Evolutionary conservation across 2,329 filamentous ascomycete species (phyloP).

Genomic region (Xylaria sp.): DNA sequence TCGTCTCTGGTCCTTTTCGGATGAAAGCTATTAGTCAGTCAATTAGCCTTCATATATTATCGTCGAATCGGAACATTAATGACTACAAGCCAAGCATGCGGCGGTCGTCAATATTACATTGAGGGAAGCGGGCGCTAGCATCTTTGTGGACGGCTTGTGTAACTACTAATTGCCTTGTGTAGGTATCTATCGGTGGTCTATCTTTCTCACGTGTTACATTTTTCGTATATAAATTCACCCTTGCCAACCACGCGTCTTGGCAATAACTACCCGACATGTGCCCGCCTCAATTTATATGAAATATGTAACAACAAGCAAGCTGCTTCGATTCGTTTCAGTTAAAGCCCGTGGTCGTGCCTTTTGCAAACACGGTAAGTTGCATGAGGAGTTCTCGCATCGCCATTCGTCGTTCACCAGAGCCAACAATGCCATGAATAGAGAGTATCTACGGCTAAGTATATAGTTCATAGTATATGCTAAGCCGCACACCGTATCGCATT

Average conservation of each 20-base stretch:
- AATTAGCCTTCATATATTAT: not conserved
- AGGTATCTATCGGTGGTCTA: not conserved
- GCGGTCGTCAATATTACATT: not conserved
- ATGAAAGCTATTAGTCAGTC: not conserved
- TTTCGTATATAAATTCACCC: not conserved
- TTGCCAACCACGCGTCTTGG: not conserved
- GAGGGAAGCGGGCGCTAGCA: not conserved
- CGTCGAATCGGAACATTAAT: not conserved
- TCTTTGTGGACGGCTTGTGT: not conserved
- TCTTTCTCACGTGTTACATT: not conserved
- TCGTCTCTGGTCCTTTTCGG: not conserved
- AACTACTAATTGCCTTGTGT: not conserved
- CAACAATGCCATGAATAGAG: not conserved
- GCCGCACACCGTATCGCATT: not conserved
- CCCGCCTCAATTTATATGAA: not conserved
- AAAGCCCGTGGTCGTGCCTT: not conserved
- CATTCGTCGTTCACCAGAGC: not conserved
- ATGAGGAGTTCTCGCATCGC: slow-evolving; percentile 9
- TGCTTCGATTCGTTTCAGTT: not conserved
- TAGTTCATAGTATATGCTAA: not conserved
- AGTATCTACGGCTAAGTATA: not conserved
- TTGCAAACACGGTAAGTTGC: not conserved
- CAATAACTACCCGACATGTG: not conserved
- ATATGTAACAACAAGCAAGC: not conserved
- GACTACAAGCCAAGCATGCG: too few relatives aligned